Conservation (phyloP, 108 stramenopile species). For the Skeletonema potamos region DNA sequence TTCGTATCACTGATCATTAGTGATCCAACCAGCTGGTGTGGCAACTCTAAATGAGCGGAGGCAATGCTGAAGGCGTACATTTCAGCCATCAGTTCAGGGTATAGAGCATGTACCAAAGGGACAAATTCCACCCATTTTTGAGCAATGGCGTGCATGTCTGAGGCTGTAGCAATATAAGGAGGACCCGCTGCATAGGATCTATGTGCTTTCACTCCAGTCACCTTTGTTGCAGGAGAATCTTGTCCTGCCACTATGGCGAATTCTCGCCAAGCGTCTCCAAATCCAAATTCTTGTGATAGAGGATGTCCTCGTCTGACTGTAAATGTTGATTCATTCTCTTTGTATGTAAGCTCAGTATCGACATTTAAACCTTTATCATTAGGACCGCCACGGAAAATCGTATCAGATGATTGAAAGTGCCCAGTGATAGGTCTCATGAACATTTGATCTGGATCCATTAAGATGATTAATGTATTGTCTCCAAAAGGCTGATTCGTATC, state of each 20-base stretch:
- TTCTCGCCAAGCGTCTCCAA: slow-evolving; percentile 71
- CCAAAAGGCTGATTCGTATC: slow-evolving; percentile 29
- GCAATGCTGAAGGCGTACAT: slow-evolving; percentile 82
- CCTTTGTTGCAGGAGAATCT: not conserved
- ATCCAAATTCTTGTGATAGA: slow-evolving; percentile 81
- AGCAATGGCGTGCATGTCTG: slow-evolving; percentile 41
- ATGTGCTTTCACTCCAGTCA: not conserved
- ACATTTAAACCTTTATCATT: slow-evolving; percentile 6
- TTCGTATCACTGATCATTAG: slow-evolving; percentile 56
- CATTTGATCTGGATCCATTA: slow-evolving; percentile 77
- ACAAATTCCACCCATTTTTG: slow-evolving; percentile 34
- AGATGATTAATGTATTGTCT: slow-evolving; percentile 55
- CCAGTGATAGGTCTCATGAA: slow-evolving; percentile 61
- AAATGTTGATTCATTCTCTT: not conserved
- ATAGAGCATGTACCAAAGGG: slow-evolving; percentile 11
- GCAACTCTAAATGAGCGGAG: slow-evolving; percentile 61
- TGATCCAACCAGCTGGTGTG: slow-evolving; percentile 48
- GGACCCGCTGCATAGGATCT: slow-evolving; percentile 8
- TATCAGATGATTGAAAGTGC: slow-evolving; percentile 50
- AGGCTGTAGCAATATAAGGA: slow-evolving; percentile 29
- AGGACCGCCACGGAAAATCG: slow-evolving; percentile 16
- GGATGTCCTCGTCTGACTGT: slow-evolving; percentile 74
- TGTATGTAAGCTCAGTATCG: not conserved
- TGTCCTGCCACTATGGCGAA: slow-evolving; percentile 26
- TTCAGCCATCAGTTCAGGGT: slow-evolving; percentile 58